Base-by-base conservation (phyloP, 2,329 filamentous ascomycete species). In the Rutstroemia sp. region DNA sequence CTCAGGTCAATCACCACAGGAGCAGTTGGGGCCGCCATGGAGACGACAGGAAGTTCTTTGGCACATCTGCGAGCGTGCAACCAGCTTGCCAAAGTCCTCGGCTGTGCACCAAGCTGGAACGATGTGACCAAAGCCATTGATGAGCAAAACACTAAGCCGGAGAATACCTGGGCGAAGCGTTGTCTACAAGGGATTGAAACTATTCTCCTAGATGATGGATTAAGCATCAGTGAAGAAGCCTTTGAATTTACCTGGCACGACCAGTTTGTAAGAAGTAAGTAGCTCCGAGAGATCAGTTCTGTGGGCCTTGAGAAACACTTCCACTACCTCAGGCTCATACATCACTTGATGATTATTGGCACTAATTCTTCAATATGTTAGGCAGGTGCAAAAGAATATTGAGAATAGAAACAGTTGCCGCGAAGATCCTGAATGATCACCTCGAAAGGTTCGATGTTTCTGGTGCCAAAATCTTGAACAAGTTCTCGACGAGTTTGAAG, bases 181-280 rank as follows among this genome's bases (percentile, higher is more conserved):
- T 94, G 88, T 63, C 77, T 95, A 4, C 71, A 80, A 12, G 88
- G 88, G 1, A 87, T 89, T 27, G 83, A 92, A 68, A 82, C 80
- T 1, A 75, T 92, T 10, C 75, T 95, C 1, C 78, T 95, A n/a
- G 90, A 94, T 63, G 89, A 94, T 70, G 86, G 88, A 0, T 72
- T 92, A 7, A 78, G 80, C 52, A 73, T 75, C 14, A 73, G 74
- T 2, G 76, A 79, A 7, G 74, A 79, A 19, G 78, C 82, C 1
- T 79, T 87, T 62, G 69, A 75, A 0, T 88, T 82, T 63, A 66
- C 73, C 5, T 87, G 83, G 79, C 85, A 90, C 67, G 78, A 87
- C 67, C 72, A 76, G 21, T 87, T 87, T 61, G 85, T 85, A 0
- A 73, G 76, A 19, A 81, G 80, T 53, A 18, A 50, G 52, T 55